These are phyloP conservation scores for Platanus orientalis DNA, from an alignment of 164 flowering plant genomes.

Conservation along the genomic window DNA sequence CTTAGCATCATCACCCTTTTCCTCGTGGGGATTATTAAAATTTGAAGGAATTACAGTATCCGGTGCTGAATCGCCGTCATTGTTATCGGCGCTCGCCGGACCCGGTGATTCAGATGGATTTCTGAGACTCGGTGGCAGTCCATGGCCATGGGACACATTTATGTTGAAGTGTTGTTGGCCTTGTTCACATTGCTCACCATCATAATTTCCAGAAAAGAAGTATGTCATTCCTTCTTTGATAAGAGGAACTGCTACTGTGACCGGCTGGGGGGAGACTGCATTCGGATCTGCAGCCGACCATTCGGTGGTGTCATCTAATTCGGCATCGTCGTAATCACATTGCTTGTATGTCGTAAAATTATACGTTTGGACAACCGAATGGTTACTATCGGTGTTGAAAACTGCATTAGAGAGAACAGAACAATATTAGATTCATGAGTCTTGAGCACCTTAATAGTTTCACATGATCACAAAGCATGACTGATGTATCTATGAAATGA, in stretches of 20 bases:
- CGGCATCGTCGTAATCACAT: conserved; percentile 53
- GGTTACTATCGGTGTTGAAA: conserved; percentile 86
- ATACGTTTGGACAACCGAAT: conserved; percentile 76
- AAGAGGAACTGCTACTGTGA: conserved; percentile 57
- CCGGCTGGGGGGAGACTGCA: conserved; percentile 28
- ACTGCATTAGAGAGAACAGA: conserved; percentile 40
- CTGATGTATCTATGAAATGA: too few relatives aligned
- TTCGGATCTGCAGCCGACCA: conserved; percentile 69
- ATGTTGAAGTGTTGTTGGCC: conserved; percentile 79
- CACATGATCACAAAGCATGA: too few relatives aligned
- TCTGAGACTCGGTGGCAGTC: conserved; percentile 55
- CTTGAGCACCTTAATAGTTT: too few relatives aligned
- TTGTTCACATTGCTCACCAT: conserved; percentile 77
- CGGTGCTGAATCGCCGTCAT: conserved; percentile 60
- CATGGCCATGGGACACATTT: conserved; percentile 73
- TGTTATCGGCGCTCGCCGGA: conserved; percentile 39
- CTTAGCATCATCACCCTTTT: conserved; percentile 23
- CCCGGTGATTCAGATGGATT: conserved; percentile 35
- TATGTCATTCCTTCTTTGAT: conserved; percentile 62
- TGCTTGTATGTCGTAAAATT: conserved; percentile 65
- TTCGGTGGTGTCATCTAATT: conserved; percentile 49
- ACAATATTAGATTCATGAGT: too few relatives aligned
- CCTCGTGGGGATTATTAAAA: conserved; percentile 52
- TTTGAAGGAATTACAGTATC: conserved; percentile 58
- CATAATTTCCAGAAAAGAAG: conserved; percentile 84